These are phyloP conservation scores for Lactifluus hygrophoroides DNA, from an alignment of 768 basidiomycete genomes.

Conservation along the genomic window DNA sequence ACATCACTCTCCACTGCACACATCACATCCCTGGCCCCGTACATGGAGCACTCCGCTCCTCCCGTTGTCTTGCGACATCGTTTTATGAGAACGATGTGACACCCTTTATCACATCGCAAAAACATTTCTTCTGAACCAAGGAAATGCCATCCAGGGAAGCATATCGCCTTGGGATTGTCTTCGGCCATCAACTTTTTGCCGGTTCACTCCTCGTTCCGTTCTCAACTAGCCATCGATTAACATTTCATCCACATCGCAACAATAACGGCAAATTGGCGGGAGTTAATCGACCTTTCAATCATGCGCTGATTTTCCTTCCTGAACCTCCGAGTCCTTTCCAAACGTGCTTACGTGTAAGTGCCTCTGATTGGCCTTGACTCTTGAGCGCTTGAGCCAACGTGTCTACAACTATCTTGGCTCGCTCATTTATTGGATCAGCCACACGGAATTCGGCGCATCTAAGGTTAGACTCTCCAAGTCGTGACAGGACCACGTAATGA, in stretches of 20 bases:
- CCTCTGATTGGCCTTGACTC: not conserved
- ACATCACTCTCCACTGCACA: too few relatives aligned
- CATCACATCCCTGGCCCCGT: too few relatives aligned
- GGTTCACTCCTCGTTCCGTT: not conserved
- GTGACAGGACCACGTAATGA: not conserved
- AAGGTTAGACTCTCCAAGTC: not conserved
- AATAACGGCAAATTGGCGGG: conserved; percentile 11
- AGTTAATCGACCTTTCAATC: not conserved
- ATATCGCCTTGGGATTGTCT: not conserved
- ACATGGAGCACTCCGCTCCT: not conserved
- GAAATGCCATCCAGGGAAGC: not conserved
- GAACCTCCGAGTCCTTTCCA: too few relatives aligned
- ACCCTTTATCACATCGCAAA: not conserved
- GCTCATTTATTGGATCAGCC: not conserved
- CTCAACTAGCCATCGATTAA: conserved; percentile 10
- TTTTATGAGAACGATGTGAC: not conserved
- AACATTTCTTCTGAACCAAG: not conserved
- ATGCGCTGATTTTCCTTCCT: not conserved
- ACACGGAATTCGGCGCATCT: not conserved
- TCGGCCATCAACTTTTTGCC: not conserved
- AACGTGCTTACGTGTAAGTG: not conserved
- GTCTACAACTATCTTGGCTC: not conserved
- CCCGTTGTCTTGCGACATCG: not conserved
- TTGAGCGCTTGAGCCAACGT: conserved; percentile 1
- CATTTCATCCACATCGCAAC: not conserved